These are phyloP conservation scores for Leptographium lundbergii DNA, from an alignment of 2,329 filamentous ascomycete genomes.

Conservation along the genomic window DNA sequence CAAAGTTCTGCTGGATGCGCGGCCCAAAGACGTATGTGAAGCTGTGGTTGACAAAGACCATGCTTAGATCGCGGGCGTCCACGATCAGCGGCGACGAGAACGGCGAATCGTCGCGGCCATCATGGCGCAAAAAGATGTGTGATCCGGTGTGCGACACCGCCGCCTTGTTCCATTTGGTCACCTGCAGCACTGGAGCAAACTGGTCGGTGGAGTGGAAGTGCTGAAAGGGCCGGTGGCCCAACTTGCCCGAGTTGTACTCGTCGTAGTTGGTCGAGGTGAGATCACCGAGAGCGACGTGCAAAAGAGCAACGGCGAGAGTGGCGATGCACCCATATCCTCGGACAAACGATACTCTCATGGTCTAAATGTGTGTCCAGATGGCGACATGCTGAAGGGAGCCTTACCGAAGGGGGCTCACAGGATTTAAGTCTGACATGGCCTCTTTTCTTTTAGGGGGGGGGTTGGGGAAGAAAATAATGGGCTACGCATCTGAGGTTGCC, in stretches of 20 bases:
- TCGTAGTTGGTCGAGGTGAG: constrained; percentile 2
- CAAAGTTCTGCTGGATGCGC: constrained; percentile 6
- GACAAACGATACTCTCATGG: neutral
- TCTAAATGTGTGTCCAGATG: neutral
- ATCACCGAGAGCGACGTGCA: constrained; percentile 8
- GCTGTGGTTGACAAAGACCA: constrained; percentile 3
- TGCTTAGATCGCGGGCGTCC: constrained; percentile 4
- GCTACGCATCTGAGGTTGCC: no score
- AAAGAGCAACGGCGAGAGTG: neutral
- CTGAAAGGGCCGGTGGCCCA: constrained; percentile 5
- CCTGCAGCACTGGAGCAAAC: constrained; percentile 4
- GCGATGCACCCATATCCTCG: neutral
- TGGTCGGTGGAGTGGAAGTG: constrained; percentile 2
- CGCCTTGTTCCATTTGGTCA: constrained; percentile 5
- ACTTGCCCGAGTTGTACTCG: constrained; percentile 3
- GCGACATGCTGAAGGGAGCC: neutral
- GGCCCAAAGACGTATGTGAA: constrained; percentile 5
- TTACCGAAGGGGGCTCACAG: neutral
- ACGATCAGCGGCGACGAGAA: constrained; percentile 5
- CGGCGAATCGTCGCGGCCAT: constrained; percentile 1
- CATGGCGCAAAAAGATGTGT: constrained; percentile 9
- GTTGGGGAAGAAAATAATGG: no score
- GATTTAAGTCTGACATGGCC: neutral
- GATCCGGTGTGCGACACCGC: constrained; percentile 1
- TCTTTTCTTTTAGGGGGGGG: neutral